phyloP scores from a whole-genome alignment of 495 filamentous ascomycete species.

The Parathielavia hyrcaniae region DNA sequence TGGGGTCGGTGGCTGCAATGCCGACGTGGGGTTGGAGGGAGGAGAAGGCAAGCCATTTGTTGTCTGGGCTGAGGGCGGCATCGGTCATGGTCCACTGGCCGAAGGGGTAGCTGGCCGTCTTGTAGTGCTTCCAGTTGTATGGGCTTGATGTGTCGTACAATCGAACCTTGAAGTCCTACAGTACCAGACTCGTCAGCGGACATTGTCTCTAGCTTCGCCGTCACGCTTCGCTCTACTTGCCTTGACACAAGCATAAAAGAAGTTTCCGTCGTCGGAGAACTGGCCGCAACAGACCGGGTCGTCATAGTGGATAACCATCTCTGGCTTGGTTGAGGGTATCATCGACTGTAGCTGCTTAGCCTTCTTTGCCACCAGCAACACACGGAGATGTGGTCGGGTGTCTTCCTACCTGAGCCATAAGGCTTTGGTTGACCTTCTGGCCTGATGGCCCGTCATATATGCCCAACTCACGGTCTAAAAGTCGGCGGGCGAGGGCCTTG shows the following conservation, averaged over 20 bases:
- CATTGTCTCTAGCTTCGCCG: neutral
- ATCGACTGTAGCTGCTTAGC: constrained; percentile 44
- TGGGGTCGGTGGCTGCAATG: constrained; percentile 79
- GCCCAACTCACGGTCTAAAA: constrained; percentile 78
- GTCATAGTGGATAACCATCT: constrained; percentile 83
- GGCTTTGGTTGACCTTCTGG: constrained; percentile 50
- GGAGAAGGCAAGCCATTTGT: constrained; percentile 80
- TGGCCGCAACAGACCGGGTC: constrained; percentile 88
- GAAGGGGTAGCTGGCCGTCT: constrained; percentile 76
- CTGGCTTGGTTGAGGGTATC: constrained; percentile 67
- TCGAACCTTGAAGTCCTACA: constrained; percentile 81
- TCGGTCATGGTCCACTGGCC: constrained; percentile 96
- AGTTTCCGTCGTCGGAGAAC: constrained; percentile 94
- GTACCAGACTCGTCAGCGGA: neutral
- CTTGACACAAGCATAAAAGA: constrained; percentile 91
- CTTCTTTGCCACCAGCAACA: neutral
- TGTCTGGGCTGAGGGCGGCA: constrained; percentile 86
- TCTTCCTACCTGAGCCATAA: constrained; percentile 44
- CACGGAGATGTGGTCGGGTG: neutral
- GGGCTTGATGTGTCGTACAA: constrained; percentile 98
- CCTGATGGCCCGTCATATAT: constrained; percentile 46
- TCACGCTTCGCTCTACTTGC: neutral
- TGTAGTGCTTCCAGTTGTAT: constrained; percentile 93
- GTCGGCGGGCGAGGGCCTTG: constrained; percentile 54
- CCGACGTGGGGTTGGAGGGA: constrained; percentile 78